Percentiles rank a stretch among this genome's conserved stretches.
Evolutionary conservation across 2,329 filamentous ascomycete genomes (phyloP).

Genomic region (Gnomoniopsis smithogilvyi): DNA sequence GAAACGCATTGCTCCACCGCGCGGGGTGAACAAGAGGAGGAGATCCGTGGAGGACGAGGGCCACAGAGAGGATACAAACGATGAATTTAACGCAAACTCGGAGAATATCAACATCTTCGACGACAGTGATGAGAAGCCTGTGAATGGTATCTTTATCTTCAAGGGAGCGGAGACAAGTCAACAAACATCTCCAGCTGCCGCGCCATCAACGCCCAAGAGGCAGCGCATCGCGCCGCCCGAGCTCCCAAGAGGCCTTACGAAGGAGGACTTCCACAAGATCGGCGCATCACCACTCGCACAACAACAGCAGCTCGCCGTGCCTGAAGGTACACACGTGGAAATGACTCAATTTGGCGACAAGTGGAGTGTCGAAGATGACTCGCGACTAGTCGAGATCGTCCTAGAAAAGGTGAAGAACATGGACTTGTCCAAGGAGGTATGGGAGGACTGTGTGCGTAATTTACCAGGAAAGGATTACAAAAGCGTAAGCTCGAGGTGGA

Average conservation of each 20-base stretch:
- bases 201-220: constrained; percentile 56
- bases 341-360: constrained; percentile 42
- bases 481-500: constrained; percentile 59
- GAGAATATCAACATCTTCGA: constrained; percentile 21
- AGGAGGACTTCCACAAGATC: constrained; percentile 55
- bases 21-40: constrained; percentile 52
- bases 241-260: constrained; percentile 57
- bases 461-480: constrained; percentile 55
- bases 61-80: constrained; percentile 33
- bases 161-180: constrained; percentile 18
- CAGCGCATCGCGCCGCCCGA: constrained; percentile 57
- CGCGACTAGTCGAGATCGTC: constrained; percentile 64
- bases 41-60: constrained; percentile 46
- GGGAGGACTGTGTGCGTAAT: constrained; percentile 64
- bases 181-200: constrained; percentile 22
- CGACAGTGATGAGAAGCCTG: constrained; percentile 4
- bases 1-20: constrained; percentile 43
- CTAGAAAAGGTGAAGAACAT: constrained; percentile 57
- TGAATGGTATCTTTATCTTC: constrained; percentile 7
- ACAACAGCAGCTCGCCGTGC: background rate
- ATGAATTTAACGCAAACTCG: constrained; percentile 20
- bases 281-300: constrained; percentile 4
- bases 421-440: constrained; percentile 57
- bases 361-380: constrained; percentile 64
- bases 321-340: constrained; percentile 36